Percentiles rank a stretch among this genome's conserved stretches.
These are phyloP conservation scores for Cryptococcus sp. DNA, from an alignment of 1,284 basidiomycete genomes.

Conservation along the genomic window DNA sequence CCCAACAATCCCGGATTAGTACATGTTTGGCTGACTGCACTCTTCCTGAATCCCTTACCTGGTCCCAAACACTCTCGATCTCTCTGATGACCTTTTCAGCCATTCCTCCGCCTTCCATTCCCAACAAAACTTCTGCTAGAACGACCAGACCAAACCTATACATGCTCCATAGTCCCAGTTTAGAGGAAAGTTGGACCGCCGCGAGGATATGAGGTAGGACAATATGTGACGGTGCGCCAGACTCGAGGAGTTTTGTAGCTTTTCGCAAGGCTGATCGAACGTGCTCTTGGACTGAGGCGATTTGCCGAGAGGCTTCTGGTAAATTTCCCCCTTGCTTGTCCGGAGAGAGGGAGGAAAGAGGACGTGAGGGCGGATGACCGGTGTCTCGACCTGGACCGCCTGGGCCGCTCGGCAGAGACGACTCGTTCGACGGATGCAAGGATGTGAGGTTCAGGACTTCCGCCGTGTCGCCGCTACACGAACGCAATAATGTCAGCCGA, in stretches of 20 bases:
- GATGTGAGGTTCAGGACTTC: conserved; percentile 21
- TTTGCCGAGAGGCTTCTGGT: conserved; percentile 15
- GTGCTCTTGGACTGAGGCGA: conserved; percentile 29
- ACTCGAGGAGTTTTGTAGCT: conserved; percentile 26
- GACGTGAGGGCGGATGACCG: conserved; percentile 9
- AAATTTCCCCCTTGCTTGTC: not conserved
- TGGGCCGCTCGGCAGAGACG: conserved; percentile 6
- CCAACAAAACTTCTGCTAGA: conserved; percentile 36
- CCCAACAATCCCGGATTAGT: not conserved
- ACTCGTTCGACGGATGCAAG: conserved; percentile 14
- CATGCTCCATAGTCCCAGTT: conserved; percentile 40
- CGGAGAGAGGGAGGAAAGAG: not conserved
- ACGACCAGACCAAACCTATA: conserved; percentile 37
- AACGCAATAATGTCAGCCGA: too few relatives aligned
- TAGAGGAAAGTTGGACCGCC: conserved; percentile 30
- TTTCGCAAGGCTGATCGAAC: conserved; percentile 21
- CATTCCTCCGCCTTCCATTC: conserved; percentile 36
- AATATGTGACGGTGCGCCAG: conserved; percentile 31
- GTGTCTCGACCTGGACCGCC: conserved; percentile 18
- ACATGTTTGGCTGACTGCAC: too few relatives aligned
- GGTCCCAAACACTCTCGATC: conserved; percentile 28
- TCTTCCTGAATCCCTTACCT: conserved; percentile 13
- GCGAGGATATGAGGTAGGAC: conserved; percentile 38
- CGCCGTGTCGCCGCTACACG: conserved; percentile 22
- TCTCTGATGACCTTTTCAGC: conserved; percentile 23